Conservation (phyloP, 345 rosid species). For the Eucalyptus pauciflora region DNA sequence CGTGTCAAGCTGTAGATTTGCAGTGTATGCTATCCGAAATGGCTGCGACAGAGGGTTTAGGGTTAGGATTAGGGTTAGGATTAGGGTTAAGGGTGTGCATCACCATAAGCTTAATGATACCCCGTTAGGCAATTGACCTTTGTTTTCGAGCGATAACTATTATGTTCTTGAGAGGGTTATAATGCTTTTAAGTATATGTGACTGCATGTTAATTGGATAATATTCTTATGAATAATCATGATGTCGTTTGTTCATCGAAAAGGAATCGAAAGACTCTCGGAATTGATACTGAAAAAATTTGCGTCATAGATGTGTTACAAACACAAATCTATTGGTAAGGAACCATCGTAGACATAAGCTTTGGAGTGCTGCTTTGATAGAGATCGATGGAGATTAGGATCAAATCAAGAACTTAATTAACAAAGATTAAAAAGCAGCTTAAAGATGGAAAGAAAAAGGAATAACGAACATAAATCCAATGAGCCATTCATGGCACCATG, state of each 20-base stretch:
- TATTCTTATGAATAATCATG: background rate
- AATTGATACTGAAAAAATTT: background rate
- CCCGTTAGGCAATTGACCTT: background rate
- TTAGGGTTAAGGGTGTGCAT: background rate
- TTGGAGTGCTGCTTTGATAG: background rate
- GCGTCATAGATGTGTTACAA: background rate
- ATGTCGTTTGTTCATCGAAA: accelerated
- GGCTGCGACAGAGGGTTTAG: background rate
- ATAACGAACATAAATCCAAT: background rate
- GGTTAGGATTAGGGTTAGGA: background rate
- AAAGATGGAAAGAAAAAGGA: background rate
- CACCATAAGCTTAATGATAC: background rate
- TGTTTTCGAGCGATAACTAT: background rate
- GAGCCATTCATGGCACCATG: background rate
- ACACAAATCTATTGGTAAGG: background rate
- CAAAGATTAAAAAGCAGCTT: background rate
- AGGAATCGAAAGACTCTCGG: accelerated
- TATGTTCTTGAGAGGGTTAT: accelerated
- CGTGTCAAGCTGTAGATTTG: background rate
- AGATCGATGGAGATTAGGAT: background rate
- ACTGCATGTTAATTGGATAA: background rate
- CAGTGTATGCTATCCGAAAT: background rate
- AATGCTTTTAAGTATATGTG: background rate
- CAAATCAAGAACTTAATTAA: background rate
- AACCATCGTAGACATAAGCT: background rate